Evolutionary conservation across 2,329 filamentous ascomycete genomes (phyloP), one percentile per base, ranked within the genome.

Genomic region (Didymosphaeria variabile): DNA sequence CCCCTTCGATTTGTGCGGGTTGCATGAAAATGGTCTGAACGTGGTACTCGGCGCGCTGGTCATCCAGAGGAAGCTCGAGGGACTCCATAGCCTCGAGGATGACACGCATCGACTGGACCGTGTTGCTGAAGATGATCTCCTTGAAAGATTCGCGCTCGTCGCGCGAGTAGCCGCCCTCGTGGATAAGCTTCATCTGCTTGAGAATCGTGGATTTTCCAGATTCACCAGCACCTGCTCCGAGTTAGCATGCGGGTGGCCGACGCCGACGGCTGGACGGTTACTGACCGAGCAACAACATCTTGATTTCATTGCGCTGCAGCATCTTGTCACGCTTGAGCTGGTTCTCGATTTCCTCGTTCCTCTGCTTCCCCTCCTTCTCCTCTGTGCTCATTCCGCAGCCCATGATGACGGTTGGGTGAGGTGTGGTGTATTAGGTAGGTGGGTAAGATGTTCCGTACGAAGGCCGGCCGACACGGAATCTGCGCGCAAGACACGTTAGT

Each of bases 311-410:
- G 76, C 94, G 91, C 85, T 97, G 94, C 86, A 97, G 91, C 92
- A 98, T 92, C 84, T 97, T 96, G 79, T 99, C 95, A 81, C 93
- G 88, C 88, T 97, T 98, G 79, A 98, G 86, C 86, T 98, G 94
- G 81, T 97, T 98, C 84, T 99, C 95, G 78, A 99, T 99, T 89
- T 98, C 94, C 87, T 99, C 95, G 81, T 99, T 98, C 74, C 95
- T 91, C 86, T 93, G 92, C 92, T 97, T 98, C 84, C 95, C 94
- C 93, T 98, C 95, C 91, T 97, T 97, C 85, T 98, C 95, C 86
- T 98, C 95, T 79, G 95, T 97, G 82, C 94, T 98, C 93, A 97
- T 97, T 84, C 94, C 94, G 82, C 95, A 99, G 89, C 95, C 95
- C 95, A 99, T 99, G 76, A 86, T 93, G 90, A 79, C 69, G 64